A percentile compares a stretch with the other conserved stretches of the same genome.
Evolutionary conservation across 1,284 basidiomycete genomes (phyloP).

Genomic region (Malassezia psittaci): DNA sequence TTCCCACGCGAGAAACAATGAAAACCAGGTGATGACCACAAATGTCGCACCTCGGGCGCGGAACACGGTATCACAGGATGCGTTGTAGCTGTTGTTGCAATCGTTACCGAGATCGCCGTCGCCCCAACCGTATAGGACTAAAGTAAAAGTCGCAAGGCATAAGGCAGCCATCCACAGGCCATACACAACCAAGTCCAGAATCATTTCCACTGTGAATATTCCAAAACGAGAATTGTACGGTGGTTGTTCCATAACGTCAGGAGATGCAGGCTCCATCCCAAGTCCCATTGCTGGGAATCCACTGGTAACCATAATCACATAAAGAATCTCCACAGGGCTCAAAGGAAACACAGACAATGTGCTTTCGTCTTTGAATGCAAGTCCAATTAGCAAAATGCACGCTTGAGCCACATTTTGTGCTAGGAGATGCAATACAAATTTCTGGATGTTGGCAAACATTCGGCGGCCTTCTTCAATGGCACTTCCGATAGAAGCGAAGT

Average conservation of each 20-base stretch:
- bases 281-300: conserved; percentile 49
- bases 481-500: conserved; percentile 61
- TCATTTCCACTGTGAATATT: conserved; percentile 44
- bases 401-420: conserved; percentile 46
- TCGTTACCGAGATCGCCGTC: conserved; percentile 30
- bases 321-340: conserved; percentile 59
- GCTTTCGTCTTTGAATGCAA: conserved; percentile 58
- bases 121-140: conserved; percentile 35
- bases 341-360: conserved; percentile 59
- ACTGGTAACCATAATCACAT: conserved; percentile 46
- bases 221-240: conserved; percentile 47
- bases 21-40: conserved; percentile 42
- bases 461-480: conserved; percentile 60
- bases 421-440: conserved; percentile 49
- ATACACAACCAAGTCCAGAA: conserved; percentile 56
- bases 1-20: conserved; percentile 48
- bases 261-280: conserved; percentile 54
- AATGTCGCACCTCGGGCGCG: conserved; percentile 47
- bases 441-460: conserved; percentile 50
- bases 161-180: conserved; percentile 58
- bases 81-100: conserved; percentile 42
- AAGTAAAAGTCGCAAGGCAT: conserved; percentile 49
- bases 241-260: conserved; percentile 56
- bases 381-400: conserved; percentile 53
- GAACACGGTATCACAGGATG: conserved; percentile 44